Conservation (phyloP, 2,329 filamentous ascomycete species). For the Pestalotiopsis sp. region DNA sequence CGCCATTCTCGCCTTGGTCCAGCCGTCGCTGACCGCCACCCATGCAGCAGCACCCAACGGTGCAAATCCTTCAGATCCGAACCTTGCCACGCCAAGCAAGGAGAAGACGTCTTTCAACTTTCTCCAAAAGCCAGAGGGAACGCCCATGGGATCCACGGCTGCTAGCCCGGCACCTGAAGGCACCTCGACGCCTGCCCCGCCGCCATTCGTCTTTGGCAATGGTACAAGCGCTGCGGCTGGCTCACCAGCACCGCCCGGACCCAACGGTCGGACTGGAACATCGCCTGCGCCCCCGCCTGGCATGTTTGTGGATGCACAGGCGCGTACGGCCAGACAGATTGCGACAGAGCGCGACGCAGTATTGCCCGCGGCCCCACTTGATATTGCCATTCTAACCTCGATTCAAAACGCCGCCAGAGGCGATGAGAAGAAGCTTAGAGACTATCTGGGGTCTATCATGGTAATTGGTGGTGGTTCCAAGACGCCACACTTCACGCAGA, state of each 20-base stretch:
- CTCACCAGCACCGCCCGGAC: slow-evolving; percentile 52
- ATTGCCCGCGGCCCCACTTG: slow-evolving; percentile 79
- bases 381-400: slow-evolving; percentile 84
- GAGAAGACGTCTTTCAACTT: slow-evolving; percentile 70
- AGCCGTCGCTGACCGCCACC: slow-evolving; percentile 54
- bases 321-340: slow-evolving; percentile 52
- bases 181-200: slow-evolving; percentile 63
- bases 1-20: slow-evolving; percentile 59
- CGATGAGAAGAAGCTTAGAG: slow-evolving; percentile 90
- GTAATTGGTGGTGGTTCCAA: slow-evolving; percentile 84
- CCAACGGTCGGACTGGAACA: slow-evolving; percentile 46
- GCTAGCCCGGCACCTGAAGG: slow-evolving; percentile 86
- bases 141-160: slow-evolving; percentile 81
- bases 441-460: slow-evolving; percentile 89
- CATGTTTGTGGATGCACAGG: slow-evolving; percentile 51
- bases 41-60: slow-evolving; percentile 37
- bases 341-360: slow-evolving; percentile 76
- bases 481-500: slow-evolving; percentile 75
- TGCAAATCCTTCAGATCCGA: slow-evolving; percentile 39
- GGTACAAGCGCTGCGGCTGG: slow-evolving; percentile 44
- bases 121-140: slow-evolving; percentile 70
- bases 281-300: slow-evolving; percentile 43
- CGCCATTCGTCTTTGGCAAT: slow-evolving; percentile 57
- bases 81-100: slow-evolving; percentile 60
- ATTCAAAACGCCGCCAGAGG: slow-evolving; percentile 84